Base-by-base conservation (phyloP, 2,329 filamentous ascomycete genomes). In the Claviceps arundinis region DNA sequence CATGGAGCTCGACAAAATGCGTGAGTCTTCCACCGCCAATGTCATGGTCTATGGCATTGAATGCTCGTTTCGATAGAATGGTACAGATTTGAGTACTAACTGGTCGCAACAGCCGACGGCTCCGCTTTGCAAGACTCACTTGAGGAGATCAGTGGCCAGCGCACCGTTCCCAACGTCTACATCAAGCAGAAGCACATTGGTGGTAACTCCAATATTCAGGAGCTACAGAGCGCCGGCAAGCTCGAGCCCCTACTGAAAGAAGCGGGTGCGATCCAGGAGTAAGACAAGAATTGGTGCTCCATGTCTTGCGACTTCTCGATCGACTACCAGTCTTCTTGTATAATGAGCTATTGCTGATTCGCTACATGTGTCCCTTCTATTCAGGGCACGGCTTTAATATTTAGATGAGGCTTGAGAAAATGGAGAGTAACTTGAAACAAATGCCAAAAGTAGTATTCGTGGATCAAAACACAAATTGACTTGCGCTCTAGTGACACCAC, bases 161-260 rank as follows among this genome's bases (percentile, higher is more conserved):
- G 82, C 63, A 91, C 87, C 62, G 93, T 98, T 5, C 93, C 93
- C 62, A 97, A 97, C 75, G 86, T 95, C 73, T 97, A 87, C 76
- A 97, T 98, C 71, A 73, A 73, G 61, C 73, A 89, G 73, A 74
- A 94, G 75, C 91, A 96, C 72, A 94, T 98, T 67, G 93, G 93
- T 57, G 93, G 93, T 60, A 97, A 97, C 80, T 95, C 89, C 24
- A 91, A 94, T 58, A 71, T 97, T 51, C 77, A 81, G 59, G 62
- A 63, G 37, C 68, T 93, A 60, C 71, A 87, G 52, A 63, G 58
- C 40, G 55, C 57, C 16, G 68, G 65, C 57, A 63, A 71, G 62
- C 66, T 73, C 30, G 61, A 70, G 62, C 56, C 59, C 40, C 60
- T 75, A 48, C 65, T 78, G 49, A 58, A 62, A 58, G 65, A 69